Conservation (phyloP, 257 asterid species). For the Fraxinus pennsylvanica region DNA sequence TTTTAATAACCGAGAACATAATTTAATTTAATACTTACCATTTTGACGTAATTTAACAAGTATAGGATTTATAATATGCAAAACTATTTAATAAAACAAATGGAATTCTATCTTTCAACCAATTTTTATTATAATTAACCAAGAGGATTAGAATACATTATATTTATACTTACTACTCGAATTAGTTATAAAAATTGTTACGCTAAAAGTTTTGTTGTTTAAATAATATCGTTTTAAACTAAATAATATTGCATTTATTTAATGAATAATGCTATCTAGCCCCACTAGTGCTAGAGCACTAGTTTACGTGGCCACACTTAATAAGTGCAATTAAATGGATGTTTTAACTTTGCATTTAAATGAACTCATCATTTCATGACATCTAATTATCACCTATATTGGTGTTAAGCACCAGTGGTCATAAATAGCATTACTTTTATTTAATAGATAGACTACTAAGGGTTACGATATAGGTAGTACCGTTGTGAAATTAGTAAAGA, state of each 20-base stretch:
- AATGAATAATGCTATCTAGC: no score
- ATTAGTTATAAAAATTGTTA: background rate
- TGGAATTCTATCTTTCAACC: background rate
- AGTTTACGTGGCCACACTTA: no score
- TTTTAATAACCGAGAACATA: background rate
- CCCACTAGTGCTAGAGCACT: no score
- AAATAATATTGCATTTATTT: no score
- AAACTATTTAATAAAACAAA: background rate
- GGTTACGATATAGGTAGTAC: background rate
- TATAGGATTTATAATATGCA: background rate
- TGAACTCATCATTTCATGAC: no score
- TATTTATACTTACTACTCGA: no score
- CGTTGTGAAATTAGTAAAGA: background rate
- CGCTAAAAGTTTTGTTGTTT: background rate
- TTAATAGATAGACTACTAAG: background rate
- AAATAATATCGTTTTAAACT: no score
- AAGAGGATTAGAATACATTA: background rate
- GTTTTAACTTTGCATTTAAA: no score
- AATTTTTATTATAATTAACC: background rate
- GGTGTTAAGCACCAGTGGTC: no score
- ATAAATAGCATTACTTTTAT: background rate
- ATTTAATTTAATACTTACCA: no score
- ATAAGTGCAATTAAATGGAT: no score
- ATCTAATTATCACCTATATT: no score
- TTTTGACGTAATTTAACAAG: background rate